Evolutionary conservation across 495 filamentous ascomycete species (phyloP), one percentile per base, ranked within the genome.

Genomic region (Hyaloscypha hepaticicola): DNA sequence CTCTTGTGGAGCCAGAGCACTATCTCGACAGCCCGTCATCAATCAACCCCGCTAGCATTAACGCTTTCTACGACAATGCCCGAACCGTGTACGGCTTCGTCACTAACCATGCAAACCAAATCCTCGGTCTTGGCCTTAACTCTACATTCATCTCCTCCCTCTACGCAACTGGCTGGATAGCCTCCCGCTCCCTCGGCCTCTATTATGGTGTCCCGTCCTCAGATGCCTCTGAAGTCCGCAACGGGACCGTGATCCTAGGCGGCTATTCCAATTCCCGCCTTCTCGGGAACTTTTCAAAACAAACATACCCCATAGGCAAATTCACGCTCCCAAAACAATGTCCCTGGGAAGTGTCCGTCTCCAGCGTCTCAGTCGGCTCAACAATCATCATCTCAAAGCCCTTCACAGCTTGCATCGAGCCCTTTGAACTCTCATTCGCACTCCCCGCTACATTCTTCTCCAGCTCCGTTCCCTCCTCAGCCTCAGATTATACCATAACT

Each of bases 361-460:
- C 33, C 33, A 60, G 27, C 7, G 24, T 49, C 5, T 48, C 57
- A 24, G 19, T n/a, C 3, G 22, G 33, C 19, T 9, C 7, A 6
- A 24, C 21, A 21, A 19, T 11, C 0, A 6, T 57, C 2, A 21
- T 21, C 19, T 29, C 26, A 6, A 26, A 5, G 11, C 22, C 26
- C 14, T 57, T 57, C 53, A 57, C 53, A 33, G 53, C 53, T 1
- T 57, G 53, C 28, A 27, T 57, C n/a, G 53, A 57, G 28, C 53
- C 53, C 53, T 57, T 26, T 57, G 53, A 57, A n/a, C 53, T 57
- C 53, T 28, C 11, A 31, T 19, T 57, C 26, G 53, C 27, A 14
- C 19, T 57, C 3, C 53, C 53, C 3, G 6, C 53, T 19, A 26
- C 9, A 3, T 21, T 24, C 16, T 33, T 0, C 28, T 14, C 26